Conservation (phyloP, 306 rosid species). For the Arachis stenosperma region DNA sequence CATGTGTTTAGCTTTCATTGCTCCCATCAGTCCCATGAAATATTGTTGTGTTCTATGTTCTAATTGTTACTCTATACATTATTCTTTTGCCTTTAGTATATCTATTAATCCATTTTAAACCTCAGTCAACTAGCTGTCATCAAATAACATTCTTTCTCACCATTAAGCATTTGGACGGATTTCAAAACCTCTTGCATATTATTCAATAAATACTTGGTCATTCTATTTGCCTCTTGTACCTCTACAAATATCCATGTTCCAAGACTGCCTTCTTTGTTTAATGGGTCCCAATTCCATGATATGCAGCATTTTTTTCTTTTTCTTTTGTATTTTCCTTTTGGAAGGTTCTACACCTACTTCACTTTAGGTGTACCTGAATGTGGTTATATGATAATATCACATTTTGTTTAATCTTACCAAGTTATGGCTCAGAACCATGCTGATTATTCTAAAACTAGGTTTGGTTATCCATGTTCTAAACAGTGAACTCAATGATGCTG, state of each 20-base stretch:
- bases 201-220: neutral
- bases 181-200: neutral
- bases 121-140: slow-evolving; percentile 14
- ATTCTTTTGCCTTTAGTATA: too few relatives aligned
- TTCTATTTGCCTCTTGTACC: neutral
- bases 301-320: neutral
- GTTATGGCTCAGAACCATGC: neutral
- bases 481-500: neutral
- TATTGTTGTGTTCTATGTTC: neutral
- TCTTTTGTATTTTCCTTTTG: neutral
- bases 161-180: slow-evolving; percentile 2
- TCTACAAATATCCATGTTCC: neutral
- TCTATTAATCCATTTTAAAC: neutral
- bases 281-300: neutral
- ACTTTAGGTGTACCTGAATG: neutral
- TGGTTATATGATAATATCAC: neutral
- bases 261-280: neutral
- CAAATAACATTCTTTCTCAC: neutral
- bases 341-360: neutral
- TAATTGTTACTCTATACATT: neutral
- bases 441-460: neutral
- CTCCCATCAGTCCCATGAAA: neutral
- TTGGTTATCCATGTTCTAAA: neutral
- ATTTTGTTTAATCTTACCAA: too few relatives aligned
- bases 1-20: neutral